Percentiles rank a stretch among this genome's conserved stretches.
These are phyloP conservation scores for Miscanthus lutarioriparius DNA, from an alignment of 176 grass and related monocot genomes.

Conservation along the genomic window DNA sequence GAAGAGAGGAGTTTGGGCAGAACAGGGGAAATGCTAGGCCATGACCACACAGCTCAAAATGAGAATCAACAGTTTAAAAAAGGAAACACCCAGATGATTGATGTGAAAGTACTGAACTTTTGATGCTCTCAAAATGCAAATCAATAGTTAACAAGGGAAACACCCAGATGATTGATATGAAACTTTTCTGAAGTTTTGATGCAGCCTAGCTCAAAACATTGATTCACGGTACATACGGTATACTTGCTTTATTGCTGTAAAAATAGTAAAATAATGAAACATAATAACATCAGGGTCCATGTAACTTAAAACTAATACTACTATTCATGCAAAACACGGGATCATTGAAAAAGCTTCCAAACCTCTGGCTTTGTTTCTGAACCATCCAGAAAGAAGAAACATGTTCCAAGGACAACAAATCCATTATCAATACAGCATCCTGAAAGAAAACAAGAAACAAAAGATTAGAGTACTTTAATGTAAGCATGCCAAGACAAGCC, in stretches of 20 bases:
- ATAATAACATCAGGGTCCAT: background rate
- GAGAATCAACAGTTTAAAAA: background rate
- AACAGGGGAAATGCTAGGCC: background rate
- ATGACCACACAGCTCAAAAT: background rate
- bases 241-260: background rate
- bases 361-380: constrained; percentile 87
- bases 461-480: constrained; percentile 23
- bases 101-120: background rate
- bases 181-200: background rate
- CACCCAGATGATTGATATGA: background rate
- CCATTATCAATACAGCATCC: constrained; percentile 84
- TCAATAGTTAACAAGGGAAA: background rate
- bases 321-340: constrained; percentile 1
- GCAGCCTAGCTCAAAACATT: background rate
- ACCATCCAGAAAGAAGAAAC: constrained; percentile 92
- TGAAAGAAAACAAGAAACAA: constrained; percentile 44
- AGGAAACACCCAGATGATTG: background rate
- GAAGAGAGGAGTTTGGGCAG: background rate
- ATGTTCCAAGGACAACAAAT: constrained; percentile 65
- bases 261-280: background rate
- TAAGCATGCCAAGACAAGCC: constrained; percentile 2
- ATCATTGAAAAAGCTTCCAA: constrained; percentile 18
- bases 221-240: background rate
- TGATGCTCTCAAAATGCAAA: background rate
- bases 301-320: background rate